These are phyloP conservation scores for Talaromyces pinophilus DNA, from an alignment of 2,329 filamentous ascomycete species.

Conservation along the genomic window DNA sequence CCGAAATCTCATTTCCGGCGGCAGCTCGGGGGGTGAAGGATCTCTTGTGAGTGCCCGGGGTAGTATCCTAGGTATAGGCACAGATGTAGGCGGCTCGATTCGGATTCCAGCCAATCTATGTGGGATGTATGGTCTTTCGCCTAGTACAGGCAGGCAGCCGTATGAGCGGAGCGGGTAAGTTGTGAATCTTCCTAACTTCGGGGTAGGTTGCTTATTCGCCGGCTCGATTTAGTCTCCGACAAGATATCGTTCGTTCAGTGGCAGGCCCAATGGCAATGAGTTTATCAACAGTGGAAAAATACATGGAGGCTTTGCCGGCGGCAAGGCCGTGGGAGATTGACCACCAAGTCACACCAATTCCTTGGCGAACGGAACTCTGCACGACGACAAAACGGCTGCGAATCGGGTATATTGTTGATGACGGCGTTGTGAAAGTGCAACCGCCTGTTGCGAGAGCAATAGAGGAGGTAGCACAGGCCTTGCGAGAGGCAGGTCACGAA, in stretches of 20 bases:
- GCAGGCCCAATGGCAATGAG: constrained; percentile 34
- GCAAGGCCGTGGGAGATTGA: constrained; percentile 38
- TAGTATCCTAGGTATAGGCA: constrained; percentile 61
- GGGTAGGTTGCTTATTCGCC: constrained; percentile 20
- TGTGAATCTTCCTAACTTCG: background rate
- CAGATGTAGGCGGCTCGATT: constrained; percentile 58
- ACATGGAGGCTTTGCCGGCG: constrained; percentile 38
- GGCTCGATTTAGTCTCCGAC: constrained; percentile 27
- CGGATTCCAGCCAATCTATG: constrained; percentile 40
- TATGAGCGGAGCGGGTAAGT: constrained; percentile 39
- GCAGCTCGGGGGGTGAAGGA: constrained; percentile 66
- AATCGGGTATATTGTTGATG: constrained; percentile 62
- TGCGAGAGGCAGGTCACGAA: constrained; percentile 57
- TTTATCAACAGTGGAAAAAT: constrained; percentile 33
- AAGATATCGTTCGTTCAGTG: constrained; percentile 33
- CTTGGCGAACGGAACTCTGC: constrained; percentile 37
- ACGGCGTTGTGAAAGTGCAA: constrained; percentile 61
- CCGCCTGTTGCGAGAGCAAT: constrained; percentile 62
- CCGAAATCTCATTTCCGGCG: constrained; percentile 61
- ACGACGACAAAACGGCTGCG: constrained; percentile 47
- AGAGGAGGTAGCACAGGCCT: constrained; percentile 55
- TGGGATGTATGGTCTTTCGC: constrained; percentile 39
- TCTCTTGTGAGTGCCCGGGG: constrained; percentile 61
- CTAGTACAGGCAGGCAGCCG: constrained; percentile 40
- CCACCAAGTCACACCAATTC: constrained; percentile 38